Evolutionary conservation across 192 early-diverging fungal genomes (phyloP).

Genomic region (Coemansia brasiliensis): DNA sequence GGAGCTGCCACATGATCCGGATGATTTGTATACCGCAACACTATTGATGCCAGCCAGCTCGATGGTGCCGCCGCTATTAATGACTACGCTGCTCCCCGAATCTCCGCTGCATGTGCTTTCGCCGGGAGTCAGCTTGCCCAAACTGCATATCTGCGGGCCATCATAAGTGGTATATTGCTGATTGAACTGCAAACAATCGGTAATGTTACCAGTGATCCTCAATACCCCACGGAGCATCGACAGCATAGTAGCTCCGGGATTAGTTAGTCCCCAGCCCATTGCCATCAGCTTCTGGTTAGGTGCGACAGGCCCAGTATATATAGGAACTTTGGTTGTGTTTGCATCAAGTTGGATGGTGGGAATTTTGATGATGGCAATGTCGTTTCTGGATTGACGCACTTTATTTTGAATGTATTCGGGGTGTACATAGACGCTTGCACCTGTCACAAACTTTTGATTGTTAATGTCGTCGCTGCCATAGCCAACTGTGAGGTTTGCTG

Average conservation of each 20-base stretch:
- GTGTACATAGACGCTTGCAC: slow-evolving; percentile 15
- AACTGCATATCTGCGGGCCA: slow-evolving; percentile 36
- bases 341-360: slow-evolving; percentile 11
- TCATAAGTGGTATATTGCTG: slow-evolving; percentile 16
- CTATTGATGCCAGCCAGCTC: slow-evolving; percentile 36
- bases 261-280: slow-evolving; percentile 47
- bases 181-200: slow-evolving; percentile 3
- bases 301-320: slow-evolving; percentile 18
- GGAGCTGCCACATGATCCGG: slow-evolving; percentile 10
- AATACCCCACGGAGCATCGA: slow-evolving; percentile 33
- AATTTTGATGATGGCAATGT: slow-evolving; percentile 39
- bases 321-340: slow-evolving; percentile 11
- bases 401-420: slow-evolving; percentile 14
- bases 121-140: slow-evolving; percentile 20
- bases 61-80: slow-evolving; percentile 5
- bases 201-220: slow-evolving; percentile 17
- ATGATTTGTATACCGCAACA: slow-evolving; percentile 11
- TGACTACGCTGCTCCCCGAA: slow-evolving; percentile 32
- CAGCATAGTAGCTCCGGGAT: slow-evolving; percentile 14
- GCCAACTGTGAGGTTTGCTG: slow-evolving; percentile 21
- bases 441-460: slow-evolving; percentile 12
- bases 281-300: slow-evolving; percentile 27
- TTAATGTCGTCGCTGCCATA: slow-evolving; percentile 24
- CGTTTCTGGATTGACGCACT: neutral
- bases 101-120: slow-evolving; percentile 36